Evolutionary conservation across 1,284 basidiomycete genomes (phyloP), one percentile per base, ranked within the genome.

Genomic region (Tilletia caries): DNA sequence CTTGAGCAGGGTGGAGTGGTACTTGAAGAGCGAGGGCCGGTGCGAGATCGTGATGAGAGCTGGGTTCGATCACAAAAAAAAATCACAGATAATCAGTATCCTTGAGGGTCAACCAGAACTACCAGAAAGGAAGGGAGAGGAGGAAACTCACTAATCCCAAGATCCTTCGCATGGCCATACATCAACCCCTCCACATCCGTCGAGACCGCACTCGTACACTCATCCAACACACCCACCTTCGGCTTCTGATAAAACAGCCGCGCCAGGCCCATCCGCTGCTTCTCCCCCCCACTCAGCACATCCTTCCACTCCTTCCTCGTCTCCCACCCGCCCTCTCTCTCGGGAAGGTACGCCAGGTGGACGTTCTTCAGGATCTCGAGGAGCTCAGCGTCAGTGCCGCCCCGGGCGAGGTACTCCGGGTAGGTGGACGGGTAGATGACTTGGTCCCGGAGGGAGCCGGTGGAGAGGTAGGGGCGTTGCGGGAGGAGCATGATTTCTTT

Each of bases 131-230:
- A 32, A 5, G 37, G 13, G 32, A 23, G 41, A 5, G n/a, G 20
- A 15, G 33, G 41, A 50, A 13, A 79, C 77, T 52, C 37, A 81
- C 80, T 96, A 79, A 97, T 95, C 1, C 91, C 93, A 15, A 93
- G 85, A n/a, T 89, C 87, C 84, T 97, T 97, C 44, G 92, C 91
- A 75, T 92, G 90, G 80, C 95, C 91, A 85, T 97, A 98, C 92
- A 98, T 95, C 71, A 90, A 86, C 0, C 94, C 94, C 82, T 97
- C 95, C 25, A 97, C 93, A 80, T 98, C 95, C 68, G 92, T 93
- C 10, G 93, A 96, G 5, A 98, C 94, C 0, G 95, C 95, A 73
- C 91, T 93, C 3, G 95, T 97, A 84, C 93, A 95, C 83, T 98
- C 95, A 81, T 87, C 86, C 23, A 87, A 83, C 18, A 87, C 84